phyloP scores from a whole-genome alignment of 2,329 filamentous ascomycete genomes.

The Trichophyton rubrum region DNA sequence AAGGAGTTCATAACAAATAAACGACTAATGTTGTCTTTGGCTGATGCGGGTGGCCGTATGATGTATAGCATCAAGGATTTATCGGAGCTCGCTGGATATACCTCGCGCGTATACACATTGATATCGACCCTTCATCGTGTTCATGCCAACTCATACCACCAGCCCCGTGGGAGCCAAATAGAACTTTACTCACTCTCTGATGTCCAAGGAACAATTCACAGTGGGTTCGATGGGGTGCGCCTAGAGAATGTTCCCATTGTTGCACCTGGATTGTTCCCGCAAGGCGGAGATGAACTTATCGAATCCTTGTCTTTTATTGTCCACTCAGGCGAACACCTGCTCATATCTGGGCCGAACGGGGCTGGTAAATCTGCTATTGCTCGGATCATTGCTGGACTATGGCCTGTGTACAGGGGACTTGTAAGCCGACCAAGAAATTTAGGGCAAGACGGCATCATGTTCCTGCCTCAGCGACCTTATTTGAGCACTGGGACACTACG shows the following conservation, averaged over 20 bases:
- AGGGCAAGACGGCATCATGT: constrained; percentile 92
- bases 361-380: constrained; percentile 85
- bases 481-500: constrained; percentile 82
- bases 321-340: constrained; percentile 76
- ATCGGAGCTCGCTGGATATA: constrained; percentile 89
- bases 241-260: constrained; percentile 89
- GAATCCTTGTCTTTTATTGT: constrained; percentile 83
- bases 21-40: constrained; percentile 89
- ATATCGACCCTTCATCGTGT: constrained; percentile 91
- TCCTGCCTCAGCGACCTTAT: constrained; percentile 87
- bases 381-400: constrained; percentile 78
- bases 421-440: constrained; percentile 71
- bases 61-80: constrained; percentile 99
- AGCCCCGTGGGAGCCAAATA: constrained; percentile 50
- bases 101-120: constrained; percentile 86
- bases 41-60: constrained; percentile 92
- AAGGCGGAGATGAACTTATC: constrained; percentile 81
- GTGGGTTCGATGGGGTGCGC: constrained; percentile 86
- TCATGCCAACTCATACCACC: constrained; percentile 77
- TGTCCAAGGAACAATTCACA: constrained; percentile 84
- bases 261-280: constrained; percentile 75
- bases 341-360: constrained; percentile 91
- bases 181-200: constrained; percentile 85
- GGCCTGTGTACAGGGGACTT: constrained; percentile 89
- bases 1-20: constrained; percentile 99